Percentiles rank a stretch among this genome's conserved stretches.
Conservation (phyloP, 768 basidiomycete genomes). For the Podaxis pistillaris region DNA sequence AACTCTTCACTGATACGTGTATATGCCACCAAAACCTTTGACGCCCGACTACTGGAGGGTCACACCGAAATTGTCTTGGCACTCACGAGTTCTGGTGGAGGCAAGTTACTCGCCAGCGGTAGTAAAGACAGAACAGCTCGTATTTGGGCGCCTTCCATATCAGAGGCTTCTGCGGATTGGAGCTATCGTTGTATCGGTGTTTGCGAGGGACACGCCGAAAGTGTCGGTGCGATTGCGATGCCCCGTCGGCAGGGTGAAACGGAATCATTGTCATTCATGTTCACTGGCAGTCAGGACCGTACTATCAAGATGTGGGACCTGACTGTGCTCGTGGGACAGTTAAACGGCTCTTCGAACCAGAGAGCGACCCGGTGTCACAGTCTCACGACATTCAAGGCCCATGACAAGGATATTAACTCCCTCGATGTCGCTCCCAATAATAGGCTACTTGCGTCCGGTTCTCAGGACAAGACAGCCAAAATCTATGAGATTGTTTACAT, state of each 20-base stretch:
- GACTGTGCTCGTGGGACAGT: conserved; percentile 38
- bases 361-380: conserved; percentile 58
- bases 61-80: conserved; percentile 92
- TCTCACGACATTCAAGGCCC: conserved; percentile 83
- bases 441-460: conserved; percentile 84
- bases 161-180: conserved; percentile 28
- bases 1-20: conserved; percentile 95
- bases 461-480: conserved; percentile 94
- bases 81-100: conserved; percentile 66
- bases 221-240: conserved; percentile 86
- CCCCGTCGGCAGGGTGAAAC: conserved; percentile 45
- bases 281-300: conserved; percentile 95
- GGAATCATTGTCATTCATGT: conserved; percentile 61
- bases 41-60: conserved; percentile 83
- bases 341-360: conserved; percentile 23
- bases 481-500: conserved; percentile 75
- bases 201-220: conserved; percentile 94
- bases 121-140: conserved; percentile 90
- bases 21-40: conserved; percentile 73
- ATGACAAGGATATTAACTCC: conserved; percentile 99
- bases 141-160: conserved; percentile 62
- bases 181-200: conserved; percentile 78
- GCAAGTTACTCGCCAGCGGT: conserved; percentile 80
- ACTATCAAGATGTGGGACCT: conserved; percentile 99
- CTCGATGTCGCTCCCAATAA: conserved; percentile 93